Base-by-base conservation (phyloP, 164 flowering plant species). In the Tetracentron sinense region DNA sequence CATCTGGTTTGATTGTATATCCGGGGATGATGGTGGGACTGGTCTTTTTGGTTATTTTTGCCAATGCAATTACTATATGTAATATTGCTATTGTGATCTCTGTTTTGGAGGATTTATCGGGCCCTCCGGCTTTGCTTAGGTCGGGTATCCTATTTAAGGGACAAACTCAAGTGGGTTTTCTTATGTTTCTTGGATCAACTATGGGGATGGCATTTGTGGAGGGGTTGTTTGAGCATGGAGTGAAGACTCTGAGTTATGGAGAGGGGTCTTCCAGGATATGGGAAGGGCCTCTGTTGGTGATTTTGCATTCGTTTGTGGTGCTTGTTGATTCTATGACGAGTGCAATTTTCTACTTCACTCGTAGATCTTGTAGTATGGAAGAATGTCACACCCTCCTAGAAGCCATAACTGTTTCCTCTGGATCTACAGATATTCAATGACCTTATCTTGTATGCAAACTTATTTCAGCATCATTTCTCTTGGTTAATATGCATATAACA, bases 271-370 rank as follows among this genome's bases (percentile, higher is more conserved):
- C 99, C 0, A 84, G 99, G 74, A 61, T 95, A 19, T 95, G 99
- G 99, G 97, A 95, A 77, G 99, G 99, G 23, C 97, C 99, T n/a
- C 81, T 95, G 54, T 69, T 92, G 81, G 97, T 95, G 58, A 25
- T 95, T 10, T 84, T 95, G 97, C 83, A 92, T 69, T 89, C 97
- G 10, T 90, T 95, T 60, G 80, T 95, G 67, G 91, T 88, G 73
- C 92, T 95, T 56, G 72, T 90, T 53, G 99, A 92, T 79, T 83
- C 88, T 54, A 92, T 95, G 99, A 95, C 85, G 96, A 92, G 83
- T 68, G 81, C 91, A 7, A 97, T 95, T 52, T 95, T 92, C 79
- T 95, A 87, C 75, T 95, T 88, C 79, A 84, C 94, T 55, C 92
- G 99, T 72, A 83, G 87, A 67, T 88, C 88, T 22, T 82, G 72